Conservation (phyloP, 495 filamentous ascomycete genomes). For the Friedmanniomyces endolithicus region DNA sequence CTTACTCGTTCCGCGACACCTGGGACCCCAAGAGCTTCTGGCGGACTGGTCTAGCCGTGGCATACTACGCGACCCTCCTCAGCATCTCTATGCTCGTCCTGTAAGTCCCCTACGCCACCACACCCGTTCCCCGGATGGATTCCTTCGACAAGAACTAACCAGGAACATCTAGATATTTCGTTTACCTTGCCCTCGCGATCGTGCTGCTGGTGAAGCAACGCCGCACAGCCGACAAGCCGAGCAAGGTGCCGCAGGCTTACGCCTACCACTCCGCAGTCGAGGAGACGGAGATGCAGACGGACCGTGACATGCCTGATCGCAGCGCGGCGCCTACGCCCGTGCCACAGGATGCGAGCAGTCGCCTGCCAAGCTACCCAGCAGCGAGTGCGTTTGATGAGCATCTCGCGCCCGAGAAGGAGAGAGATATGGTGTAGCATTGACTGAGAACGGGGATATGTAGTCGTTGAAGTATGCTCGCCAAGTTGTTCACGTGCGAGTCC, state of each 20-base stretch:
- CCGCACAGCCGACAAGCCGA: neutral
- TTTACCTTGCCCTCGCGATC: neutral
- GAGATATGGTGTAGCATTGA: neutral
- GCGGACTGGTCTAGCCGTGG: neutral
- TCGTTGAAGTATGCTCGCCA: no score
- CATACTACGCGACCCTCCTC: neutral
- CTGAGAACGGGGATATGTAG: neutral
- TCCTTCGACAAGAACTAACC: no score
- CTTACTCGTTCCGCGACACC: neutral
- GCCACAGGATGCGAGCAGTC: neutral
- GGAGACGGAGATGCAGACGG: constrained; percentile 4
- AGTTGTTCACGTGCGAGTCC: neutral
- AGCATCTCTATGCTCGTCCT: neutral
- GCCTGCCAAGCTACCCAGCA: neutral
- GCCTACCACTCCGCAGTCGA: neutral
- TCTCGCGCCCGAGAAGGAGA: neutral
- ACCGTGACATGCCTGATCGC: constrained; percentile 4
- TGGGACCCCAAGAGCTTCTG: neutral
- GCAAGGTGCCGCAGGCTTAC: neutral
- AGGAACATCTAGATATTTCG: neutral
- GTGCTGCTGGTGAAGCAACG: neutral
- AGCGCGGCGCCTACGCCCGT: neutral
- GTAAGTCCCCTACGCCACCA: neutral
- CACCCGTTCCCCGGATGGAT: no score
- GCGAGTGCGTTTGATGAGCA: neutral